Conservation (phyloP, 331 rosid genomes). For the Pyracantha coccinea region DNA sequence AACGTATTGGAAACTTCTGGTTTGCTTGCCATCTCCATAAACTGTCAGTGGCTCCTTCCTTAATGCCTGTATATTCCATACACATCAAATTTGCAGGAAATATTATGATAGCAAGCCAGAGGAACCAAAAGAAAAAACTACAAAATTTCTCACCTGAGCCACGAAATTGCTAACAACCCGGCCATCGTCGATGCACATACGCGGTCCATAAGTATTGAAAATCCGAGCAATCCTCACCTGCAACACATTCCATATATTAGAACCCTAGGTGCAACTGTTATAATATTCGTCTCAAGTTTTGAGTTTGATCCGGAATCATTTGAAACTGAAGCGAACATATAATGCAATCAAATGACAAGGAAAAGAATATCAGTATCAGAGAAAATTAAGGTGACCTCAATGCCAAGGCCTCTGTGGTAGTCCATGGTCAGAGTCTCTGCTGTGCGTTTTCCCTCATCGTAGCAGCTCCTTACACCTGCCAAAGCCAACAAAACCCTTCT, state of each 20-base stretch:
- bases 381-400: slow-evolving; percentile 42
- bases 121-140: background rate
- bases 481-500: background rate
- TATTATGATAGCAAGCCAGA: background rate
- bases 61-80: slow-evolving; percentile 48
- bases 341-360: too few species aligned
- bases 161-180: slow-evolving; percentile 95
- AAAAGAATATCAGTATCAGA: background rate
- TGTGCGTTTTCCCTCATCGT: slow-evolving; percentile 93
- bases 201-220: slow-evolving; percentile 84
- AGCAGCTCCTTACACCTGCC: slow-evolving; percentile 89
- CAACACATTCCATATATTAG: background rate
- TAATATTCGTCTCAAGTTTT: too few species aligned
- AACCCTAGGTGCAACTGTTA: background rate
- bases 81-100: background rate
- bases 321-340: background rate
- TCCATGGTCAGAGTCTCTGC: slow-evolving; percentile 92
- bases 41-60: slow-evolving; percentile 93
- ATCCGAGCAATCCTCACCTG: slow-evolving; percentile 96
- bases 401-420: slow-evolving; percentile 83
- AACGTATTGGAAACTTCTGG: slow-evolving; percentile 92
- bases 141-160: slow-evolving; percentile 54
- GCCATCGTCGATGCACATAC: slow-evolving; percentile 91
- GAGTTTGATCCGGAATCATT: too few species aligned
- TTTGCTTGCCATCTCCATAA: slow-evolving; percentile 92